These are phyloP conservation scores for Rhodotorula paludigena DNA, from an alignment of 768 basidiomycete genomes.

Conservation along the genomic window DNA sequence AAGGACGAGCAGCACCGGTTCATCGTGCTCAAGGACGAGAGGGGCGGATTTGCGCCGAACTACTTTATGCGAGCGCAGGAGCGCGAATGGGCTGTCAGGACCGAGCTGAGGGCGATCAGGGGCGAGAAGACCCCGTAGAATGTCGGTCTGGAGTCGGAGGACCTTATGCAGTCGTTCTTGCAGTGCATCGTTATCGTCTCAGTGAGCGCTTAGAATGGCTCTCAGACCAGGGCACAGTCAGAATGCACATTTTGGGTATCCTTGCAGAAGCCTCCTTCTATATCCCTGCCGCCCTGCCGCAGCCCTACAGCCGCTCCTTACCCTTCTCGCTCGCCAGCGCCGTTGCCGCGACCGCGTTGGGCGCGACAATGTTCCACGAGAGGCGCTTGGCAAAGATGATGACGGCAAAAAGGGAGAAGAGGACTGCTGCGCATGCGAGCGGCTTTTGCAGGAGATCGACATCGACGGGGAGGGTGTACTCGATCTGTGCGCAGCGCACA, in stretches of 20 bases:
- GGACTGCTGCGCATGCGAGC: constrained; percentile 65
- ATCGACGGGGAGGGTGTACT: constrained; percentile 72
- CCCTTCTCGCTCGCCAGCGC: not conserved
- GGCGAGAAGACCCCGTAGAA: not conserved
- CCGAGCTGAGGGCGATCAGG: not conserved
- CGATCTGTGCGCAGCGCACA: constrained; percentile 56
- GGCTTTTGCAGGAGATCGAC: constrained; percentile 71
- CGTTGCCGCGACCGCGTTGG: not conserved
- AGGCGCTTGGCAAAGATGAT: constrained; percentile 54
- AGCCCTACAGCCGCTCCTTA: not conserved
- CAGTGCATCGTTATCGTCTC: too few species aligned
- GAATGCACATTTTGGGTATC: too few species aligned
- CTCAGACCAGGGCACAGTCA: too few species aligned
- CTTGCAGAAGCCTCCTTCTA: too few species aligned
- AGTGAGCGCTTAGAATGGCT: too few species aligned
- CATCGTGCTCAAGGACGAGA: constrained; percentile 6
- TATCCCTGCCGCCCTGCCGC: too few species aligned
- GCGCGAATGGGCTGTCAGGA: not conserved
- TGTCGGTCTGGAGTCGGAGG: not conserved
- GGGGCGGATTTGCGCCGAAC: not conserved
- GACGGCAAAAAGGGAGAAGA: constrained; percentile 61
- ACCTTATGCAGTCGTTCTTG: too few species aligned
- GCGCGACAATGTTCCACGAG: constrained; percentile 52
- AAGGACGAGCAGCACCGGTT: not conserved
- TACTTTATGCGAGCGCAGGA: not conserved